Base-by-base conservation (phyloP, 2,329 filamentous ascomycete species). In the Sordariomycetes sp. region DNA sequence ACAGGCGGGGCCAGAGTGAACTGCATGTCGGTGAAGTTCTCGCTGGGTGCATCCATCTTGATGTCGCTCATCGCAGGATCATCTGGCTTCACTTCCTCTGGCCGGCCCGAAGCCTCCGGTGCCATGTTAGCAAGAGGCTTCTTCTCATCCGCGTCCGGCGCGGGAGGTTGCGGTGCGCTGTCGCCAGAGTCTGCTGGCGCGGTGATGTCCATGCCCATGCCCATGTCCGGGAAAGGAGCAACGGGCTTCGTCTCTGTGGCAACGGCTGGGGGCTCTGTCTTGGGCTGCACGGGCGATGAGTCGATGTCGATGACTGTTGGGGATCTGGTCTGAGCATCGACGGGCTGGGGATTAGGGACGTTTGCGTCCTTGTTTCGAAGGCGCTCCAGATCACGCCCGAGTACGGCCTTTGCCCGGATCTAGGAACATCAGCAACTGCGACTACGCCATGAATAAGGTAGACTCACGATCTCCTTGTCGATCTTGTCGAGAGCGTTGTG, bases 211-310 rank as follows among this genome's bases (percentile, higher is more conserved):
- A n/a, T n/a, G n/a, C n/a, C 65, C 52, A 71, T 61, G 19, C 68
- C 69, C 68, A 75, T 75, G 41, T 75, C 68, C 3, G 72, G 67
- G 40, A 75, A 67, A 0, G 72, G 65, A 12, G 72, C 72, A 33
- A 70, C 59, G 11, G 66, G 58, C 44, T 62, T 65, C 21, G 41
- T 45, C 9, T 32, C 25, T 11, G 20, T 21, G 4, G 30, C 36
- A n/a, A 28, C 8, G 10, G 27, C 23, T 21, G 23, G 40, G n/a
- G n/a, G n/a, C n/a, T n/a, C n/a, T n/a, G n/a, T n/a, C n/a, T n/a
- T n/a, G n/a, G n/a, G n/a, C n/a, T n/a, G n/a, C n/a, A n/a, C n/a
- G 10, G 57, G 51, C 12, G 60, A 57, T 15, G 53, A 59, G 28
- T 53, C 55, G 14, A 60, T 30, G 25, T 62, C 59, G 26, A 62